A percentile compares a stretch with the other conserved stretches of the same genome.
These are phyloP conservation scores for Leccinum boreale DNA, from an alignment of 768 basidiomycete species.

Conservation along the genomic window DNA sequence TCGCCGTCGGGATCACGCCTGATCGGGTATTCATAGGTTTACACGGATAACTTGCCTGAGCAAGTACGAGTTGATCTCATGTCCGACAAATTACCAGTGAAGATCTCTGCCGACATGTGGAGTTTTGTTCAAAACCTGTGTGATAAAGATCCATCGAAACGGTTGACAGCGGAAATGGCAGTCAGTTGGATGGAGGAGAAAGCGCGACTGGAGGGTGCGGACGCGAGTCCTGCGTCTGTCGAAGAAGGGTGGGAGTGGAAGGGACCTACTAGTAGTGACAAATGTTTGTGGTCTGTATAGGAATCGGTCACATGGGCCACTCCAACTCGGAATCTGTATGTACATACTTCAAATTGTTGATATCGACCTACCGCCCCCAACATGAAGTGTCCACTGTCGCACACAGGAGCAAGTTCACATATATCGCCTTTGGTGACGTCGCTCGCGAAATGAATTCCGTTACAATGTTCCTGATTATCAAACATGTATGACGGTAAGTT, in stretches of 20 bases:
- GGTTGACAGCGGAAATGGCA: slow-evolving; percentile 22
- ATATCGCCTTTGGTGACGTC: too few species aligned
- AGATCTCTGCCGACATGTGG: slow-evolving; percentile 26
- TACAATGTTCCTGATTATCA: too few species aligned
- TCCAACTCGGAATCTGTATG: too few species aligned
- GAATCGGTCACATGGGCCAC: too few species aligned
- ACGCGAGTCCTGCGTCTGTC: not conserved
- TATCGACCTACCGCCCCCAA: too few species aligned
- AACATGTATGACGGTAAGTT: too few species aligned
- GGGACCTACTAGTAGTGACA: not conserved
- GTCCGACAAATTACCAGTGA: slow-evolving; percentile 4
- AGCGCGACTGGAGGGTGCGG: slow-evolving; percentile 4
- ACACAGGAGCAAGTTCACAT: too few species aligned
- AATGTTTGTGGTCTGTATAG: slow-evolving; percentile 13
- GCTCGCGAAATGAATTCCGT: too few species aligned
- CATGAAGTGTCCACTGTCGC: too few species aligned
- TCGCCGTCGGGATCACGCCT: not conserved
- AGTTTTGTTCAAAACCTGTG: slow-evolving; percentile 31
- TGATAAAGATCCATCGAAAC: slow-evolving; percentile 10
- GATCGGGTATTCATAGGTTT: slow-evolving; percentile 9
- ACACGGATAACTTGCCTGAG: not conserved
- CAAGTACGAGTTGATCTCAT: not conserved
- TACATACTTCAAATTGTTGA: too few species aligned
- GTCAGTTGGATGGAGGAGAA: slow-evolving; percentile 26
- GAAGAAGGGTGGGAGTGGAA: slow-evolving; percentile 23